A percentile compares a stretch with the other conserved stretches of the same genome.
Conservation (phyloP, 257 asterid genomes). For the Oldenlandia corymbosa region DNA sequence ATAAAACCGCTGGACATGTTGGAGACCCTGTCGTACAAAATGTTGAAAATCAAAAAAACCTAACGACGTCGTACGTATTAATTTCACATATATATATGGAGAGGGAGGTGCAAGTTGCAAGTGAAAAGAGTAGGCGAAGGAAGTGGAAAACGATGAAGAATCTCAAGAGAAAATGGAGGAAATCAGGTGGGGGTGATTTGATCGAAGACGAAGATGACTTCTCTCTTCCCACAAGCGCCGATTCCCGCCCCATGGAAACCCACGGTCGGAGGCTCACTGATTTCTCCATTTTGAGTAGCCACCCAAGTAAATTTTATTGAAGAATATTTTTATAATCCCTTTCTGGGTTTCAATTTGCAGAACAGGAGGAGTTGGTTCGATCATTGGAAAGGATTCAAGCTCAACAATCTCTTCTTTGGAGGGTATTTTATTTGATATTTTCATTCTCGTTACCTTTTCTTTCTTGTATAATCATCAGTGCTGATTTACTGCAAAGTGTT, state of each 20-base stretch:
- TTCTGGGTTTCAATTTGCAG: slow-evolving; percentile 30
- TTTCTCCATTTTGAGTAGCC: neutral
- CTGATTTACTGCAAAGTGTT: too few species aligned
- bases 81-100: too few species aligned
- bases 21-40: too few species aligned
- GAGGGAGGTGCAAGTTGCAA: too few species aligned
- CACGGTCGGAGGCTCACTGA: slow-evolving; percentile 37
- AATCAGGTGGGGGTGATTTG: slow-evolving; percentile 22
- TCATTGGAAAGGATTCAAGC: slow-evolving; percentile 67
- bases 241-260: slow-evolving; percentile 60
- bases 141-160: slow-evolving; percentile 39
- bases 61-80: too few species aligned
- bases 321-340: neutral
- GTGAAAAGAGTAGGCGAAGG: too few species aligned
- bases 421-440: slow-evolving; percentile 32
- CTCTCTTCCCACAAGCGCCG: slow-evolving; percentile 80
- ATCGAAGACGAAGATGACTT: slow-evolving; percentile 33
- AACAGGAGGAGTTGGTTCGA: slow-evolving; percentile 84
- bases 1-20: too few species aligned
- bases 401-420: slow-evolving; percentile 74
- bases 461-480: neutral
- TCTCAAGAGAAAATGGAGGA: slow-evolving; percentile 59
- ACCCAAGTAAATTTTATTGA: neutral
- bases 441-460: neutral
- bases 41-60: too few species aligned